Evolutionary conservation across 768 basidiomycete genomes (phyloP).

Genomic region (Mrakia hoshinonis): DNA sequence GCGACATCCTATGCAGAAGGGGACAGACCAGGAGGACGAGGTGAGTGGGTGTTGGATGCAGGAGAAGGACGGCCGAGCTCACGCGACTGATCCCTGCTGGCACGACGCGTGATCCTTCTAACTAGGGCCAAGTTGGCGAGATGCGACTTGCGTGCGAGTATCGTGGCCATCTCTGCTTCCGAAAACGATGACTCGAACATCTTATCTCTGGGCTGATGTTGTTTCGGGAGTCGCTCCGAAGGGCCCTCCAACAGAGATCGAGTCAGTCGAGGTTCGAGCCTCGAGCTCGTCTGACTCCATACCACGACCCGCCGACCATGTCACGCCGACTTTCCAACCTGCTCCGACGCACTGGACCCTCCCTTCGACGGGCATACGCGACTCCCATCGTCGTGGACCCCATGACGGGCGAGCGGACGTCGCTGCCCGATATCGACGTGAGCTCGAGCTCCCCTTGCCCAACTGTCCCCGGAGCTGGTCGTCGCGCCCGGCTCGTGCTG

Average conservation of each 20-base stretch:
- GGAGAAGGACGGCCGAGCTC: too few species aligned
- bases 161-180: too few species aligned
- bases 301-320: neutral
- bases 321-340: constrained; percentile 8
- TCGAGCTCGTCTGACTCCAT: neutral
- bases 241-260: neutral
- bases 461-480: neutral
- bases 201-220: too few species aligned
- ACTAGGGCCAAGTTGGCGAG: too few species aligned
- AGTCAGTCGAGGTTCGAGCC: neutral
- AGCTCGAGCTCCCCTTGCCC: neutral
- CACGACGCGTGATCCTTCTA: too few species aligned
- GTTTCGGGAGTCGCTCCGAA: neutral
- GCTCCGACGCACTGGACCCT: neutral
- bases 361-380: constrained; percentile 17
- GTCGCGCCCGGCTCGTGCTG: neutral
- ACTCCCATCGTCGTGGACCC: constrained; percentile 25
- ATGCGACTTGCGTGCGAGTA: too few species aligned
- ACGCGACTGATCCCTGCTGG: too few species aligned
- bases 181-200: too few species aligned
- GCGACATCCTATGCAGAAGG: too few species aligned
- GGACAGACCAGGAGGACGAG: too few species aligned
- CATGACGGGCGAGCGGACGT: constrained; percentile 27
- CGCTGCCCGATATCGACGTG: constrained; percentile 26
- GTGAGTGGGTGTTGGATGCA: too few species aligned